Evolutionary conservation across 2,329 filamentous ascomycete genomes (phyloP).

Genomic region (Epichloe scottii): DNA sequence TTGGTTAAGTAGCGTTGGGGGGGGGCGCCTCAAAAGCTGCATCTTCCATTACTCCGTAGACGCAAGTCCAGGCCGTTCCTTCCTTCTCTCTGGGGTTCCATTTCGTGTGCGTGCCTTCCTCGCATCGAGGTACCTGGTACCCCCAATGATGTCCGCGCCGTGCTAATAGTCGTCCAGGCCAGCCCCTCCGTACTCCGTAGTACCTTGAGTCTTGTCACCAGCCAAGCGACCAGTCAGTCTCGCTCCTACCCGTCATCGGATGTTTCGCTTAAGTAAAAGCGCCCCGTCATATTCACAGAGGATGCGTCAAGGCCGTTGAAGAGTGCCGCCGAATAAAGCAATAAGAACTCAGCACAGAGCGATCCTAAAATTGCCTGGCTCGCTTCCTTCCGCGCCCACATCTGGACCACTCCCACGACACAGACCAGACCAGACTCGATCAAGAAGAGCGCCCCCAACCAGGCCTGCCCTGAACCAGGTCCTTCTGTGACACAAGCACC

Average conservation of each 20-base stretch:
- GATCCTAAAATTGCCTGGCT: constrained; percentile 4
- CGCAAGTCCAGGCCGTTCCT: constrained; percentile 3
- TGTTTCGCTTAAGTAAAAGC: constrained; percentile 2
- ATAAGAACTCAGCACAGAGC: constrained; percentile 6
- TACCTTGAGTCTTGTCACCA: neutral
- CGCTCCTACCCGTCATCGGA: neutral
- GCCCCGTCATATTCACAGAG: constrained; percentile 5
- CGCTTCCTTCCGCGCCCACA: constrained; percentile 25
- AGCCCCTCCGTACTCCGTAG: neutral
- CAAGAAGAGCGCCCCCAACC: constrained; percentile 20
- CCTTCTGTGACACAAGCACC: neutral
- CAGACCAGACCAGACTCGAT: constrained; percentile 22
- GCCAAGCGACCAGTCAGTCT: neutral
- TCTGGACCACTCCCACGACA: constrained; percentile 10
- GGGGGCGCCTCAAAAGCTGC: neutral
- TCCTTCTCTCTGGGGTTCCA: neutral
- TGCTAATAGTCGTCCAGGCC: neutral
- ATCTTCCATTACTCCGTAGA: neutral
- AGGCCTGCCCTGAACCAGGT: neutral
- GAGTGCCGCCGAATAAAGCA: constrained; percentile 6
- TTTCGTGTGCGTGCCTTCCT: neutral
- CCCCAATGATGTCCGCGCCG: neutral
- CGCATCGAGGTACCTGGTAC: neutral
- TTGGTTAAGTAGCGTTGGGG: too few species aligned
- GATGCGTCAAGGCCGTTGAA: constrained; percentile 8